Base-by-base conservation (phyloP, 2,329 filamentous ascomycete species). In the Corynespora cassiicola region DNA sequence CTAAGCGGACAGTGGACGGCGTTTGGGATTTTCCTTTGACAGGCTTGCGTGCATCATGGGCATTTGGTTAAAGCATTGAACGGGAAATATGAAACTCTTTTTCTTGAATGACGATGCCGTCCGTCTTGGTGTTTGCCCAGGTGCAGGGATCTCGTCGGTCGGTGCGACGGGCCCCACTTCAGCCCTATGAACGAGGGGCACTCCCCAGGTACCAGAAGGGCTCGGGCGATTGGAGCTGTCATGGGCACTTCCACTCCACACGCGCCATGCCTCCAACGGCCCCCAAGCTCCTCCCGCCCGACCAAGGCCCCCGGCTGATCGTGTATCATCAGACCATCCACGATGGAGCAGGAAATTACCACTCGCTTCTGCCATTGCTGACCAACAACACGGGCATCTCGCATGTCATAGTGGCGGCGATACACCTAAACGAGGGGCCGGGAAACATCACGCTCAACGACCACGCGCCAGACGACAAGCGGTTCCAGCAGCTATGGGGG, bases 341-440 rank as follows among this genome's bases (percentile, higher is more conserved):
- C 54, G 74, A 75, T 38, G 68, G 73, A 7, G 68, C 77, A 42
- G 73, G 76, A 34, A 72, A 71, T 20, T 79, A 80, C 48, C 75
- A 85, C 45, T 84, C 82, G 5, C 72, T 87, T 46, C 73, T 85
- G 1, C 84, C 84, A 0, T 72, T 87, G 26, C 63, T 84, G 36
- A 74, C 75, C 25, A 75, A 81, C 45, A 73, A 77, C 47, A 84
- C 81, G 5, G 79, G 80, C 7, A 70, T 83, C 32, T 95, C 91
- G 0, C 91, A 96, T 70, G 77, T 96, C 43, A 91, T 95, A 54
- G 72, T 96, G 31, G 89, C 88, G 5, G 90, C 91, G 9, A 82
- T 96, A 43, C 91, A 96, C 68, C 73, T 96, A 54, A 91, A 94
- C 65, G 74, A 74, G 22, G 75, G 79, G 5, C 82, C 87, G 1